Conservation (phyloP, 495 filamentous ascomycete species). For the Oidiodendron maius region DNA sequence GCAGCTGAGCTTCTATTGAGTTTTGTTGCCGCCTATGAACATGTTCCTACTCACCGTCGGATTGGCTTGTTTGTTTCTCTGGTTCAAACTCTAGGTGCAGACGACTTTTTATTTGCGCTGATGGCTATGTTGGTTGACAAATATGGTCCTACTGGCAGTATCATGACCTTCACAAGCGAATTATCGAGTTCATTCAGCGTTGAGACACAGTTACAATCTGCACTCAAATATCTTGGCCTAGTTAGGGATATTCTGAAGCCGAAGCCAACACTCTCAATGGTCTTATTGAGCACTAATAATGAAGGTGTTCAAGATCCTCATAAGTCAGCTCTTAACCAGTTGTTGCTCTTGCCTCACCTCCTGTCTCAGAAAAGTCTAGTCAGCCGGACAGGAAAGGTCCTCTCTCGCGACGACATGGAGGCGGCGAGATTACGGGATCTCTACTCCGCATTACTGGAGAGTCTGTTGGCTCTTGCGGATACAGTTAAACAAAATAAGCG, state of each 20-base stretch:
- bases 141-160: constrained; percentile 48
- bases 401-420: constrained; percentile 50
- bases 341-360: constrained; percentile 51
- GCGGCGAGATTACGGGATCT: constrained; percentile 55
- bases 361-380: constrained; percentile 44
- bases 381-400: constrained; percentile 38
- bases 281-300: constrained; percentile 61
- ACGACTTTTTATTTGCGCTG: constrained; percentile 74
- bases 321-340: constrained; percentile 54
- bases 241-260: constrained; percentile 66
- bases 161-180: constrained; percentile 46
- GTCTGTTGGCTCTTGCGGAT: constrained; percentile 55
- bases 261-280: constrained; percentile 59
- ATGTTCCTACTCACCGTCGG: constrained; percentile 81
- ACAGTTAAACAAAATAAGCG: constrained; percentile 52
- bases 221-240: constrained; percentile 65
- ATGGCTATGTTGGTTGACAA: constrained; percentile 66
- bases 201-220: constrained; percentile 61
- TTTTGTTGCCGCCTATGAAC: constrained; percentile 91
- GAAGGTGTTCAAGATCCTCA: constrained; percentile 50
- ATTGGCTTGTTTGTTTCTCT: constrained; percentile 75
- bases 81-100: constrained; percentile 71
- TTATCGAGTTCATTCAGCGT: constrained; percentile 51
- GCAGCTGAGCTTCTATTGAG: constrained; percentile 82
- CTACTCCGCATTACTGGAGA: constrained; percentile 67